These are phyloP conservation scores for Verbascum thapsus DNA, from an alignment of 257 asterid genomes.

Conservation along the genomic window DNA sequence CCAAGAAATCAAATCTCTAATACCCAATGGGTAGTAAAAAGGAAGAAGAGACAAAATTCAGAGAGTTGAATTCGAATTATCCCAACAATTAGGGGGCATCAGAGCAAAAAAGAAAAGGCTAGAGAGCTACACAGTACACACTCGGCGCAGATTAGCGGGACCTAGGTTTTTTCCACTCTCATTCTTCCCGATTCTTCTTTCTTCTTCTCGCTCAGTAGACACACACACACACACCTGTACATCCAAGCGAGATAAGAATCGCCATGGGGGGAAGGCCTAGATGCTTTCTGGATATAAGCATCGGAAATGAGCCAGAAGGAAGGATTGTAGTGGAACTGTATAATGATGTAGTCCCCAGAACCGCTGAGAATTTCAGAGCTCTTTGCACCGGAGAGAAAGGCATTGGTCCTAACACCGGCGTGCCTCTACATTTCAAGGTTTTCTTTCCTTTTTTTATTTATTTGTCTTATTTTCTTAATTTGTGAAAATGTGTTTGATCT, in stretches of 20 bases:
- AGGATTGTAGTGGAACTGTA: slow-evolving; percentile 78
- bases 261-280: slow-evolving; percentile 46
- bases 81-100: slow-evolving; percentile 7
- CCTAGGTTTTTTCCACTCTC: slow-evolving; percentile 51
- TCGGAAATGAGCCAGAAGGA: slow-evolving; percentile 93
- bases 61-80: background rate
- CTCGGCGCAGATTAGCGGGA: slow-evolving; percentile 54
- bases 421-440: slow-evolving; percentile 93
- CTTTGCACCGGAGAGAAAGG: slow-evolving; percentile 98
- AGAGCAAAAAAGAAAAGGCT: background rate
- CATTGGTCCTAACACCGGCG: slow-evolving; percentile 75
- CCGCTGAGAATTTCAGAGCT: slow-evolving; percentile 96
- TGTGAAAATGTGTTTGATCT: background rate
- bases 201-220: too few species aligned
- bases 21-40: background rate
- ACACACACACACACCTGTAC: slow-evolving; percentile 19
- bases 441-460: background rate
- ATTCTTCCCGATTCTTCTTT: slow-evolving; percentile 27
- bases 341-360: slow-evolving; percentile 81
- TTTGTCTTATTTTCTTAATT: background rate
- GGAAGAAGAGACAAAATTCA: background rate
- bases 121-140: background rate
- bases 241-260: slow-evolving; percentile 20
- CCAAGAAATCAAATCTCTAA: too few species aligned
- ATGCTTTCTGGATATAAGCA: slow-evolving; percentile 78